A percentile compares a stretch with the other conserved stretches of the same genome.
Conservation (phyloP, 352 stramenopile species). For the Lagenidium giganteum region DNA sequence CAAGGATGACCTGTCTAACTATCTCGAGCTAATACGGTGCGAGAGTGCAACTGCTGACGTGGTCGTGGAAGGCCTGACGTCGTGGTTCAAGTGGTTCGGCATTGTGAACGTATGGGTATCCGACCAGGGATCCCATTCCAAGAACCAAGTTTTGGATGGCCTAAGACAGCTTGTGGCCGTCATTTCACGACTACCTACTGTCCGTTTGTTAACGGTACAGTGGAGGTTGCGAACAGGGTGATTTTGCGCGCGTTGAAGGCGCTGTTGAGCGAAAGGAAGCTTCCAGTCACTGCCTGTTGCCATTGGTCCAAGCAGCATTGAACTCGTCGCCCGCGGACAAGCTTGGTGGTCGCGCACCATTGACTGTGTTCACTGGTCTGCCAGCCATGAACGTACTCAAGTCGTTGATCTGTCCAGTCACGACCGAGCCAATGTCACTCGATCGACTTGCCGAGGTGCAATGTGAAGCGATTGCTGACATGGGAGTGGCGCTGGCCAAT, state of each 20-base stretch:
- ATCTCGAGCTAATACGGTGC: slow-evolving; percentile 17
- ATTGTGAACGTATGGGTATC: slow-evolving; percentile 14
- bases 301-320: slow-evolving; percentile 15
- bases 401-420: no score
- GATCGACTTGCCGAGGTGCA: no score
- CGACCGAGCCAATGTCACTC: no score
- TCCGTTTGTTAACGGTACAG: slow-evolving; percentile 32
- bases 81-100: slow-evolving; percentile 21
- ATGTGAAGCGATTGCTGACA: no score
- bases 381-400: no score
- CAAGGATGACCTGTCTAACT: slow-evolving; percentile 26
- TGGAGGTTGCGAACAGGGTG: slow-evolving; percentile 25
- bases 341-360: slow-evolving; percentile 16
- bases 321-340: slow-evolving; percentile 13
- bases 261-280: slow-evolving; percentile 16
- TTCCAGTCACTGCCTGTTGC: slow-evolving; percentile 4
- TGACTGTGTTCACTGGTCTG: slow-evolving; percentile 21
- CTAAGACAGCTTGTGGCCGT: slow-evolving; percentile 4
- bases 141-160: slow-evolving; percentile 19
- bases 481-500: slow-evolving; percentile 3
- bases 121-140: slow-evolving; percentile 27
- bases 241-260: slow-evolving; percentile 8
- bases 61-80: neutral
- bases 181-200: slow-evolving; percentile 25
- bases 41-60: neutral